Conservation (phyloP, 306 rosid species). For the Chamaecrista fasciculata region DNA sequence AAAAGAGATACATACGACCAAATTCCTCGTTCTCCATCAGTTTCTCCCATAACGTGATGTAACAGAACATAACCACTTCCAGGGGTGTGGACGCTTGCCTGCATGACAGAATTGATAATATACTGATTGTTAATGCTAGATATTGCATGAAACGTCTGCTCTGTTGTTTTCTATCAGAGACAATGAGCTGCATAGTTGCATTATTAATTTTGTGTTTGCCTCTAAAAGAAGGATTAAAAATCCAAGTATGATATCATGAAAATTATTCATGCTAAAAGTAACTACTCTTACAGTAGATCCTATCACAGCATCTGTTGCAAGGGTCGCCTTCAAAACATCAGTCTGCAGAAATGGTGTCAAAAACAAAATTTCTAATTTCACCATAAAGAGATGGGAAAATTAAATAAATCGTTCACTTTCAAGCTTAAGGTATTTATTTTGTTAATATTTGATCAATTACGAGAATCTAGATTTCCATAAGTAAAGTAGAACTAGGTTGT, state of each 20-base stretch:
- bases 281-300: constrained; percentile 69
- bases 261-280: constrained; percentile 13
- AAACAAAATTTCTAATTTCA: constrained; percentile 20
- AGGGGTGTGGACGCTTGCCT: constrained; percentile 82
- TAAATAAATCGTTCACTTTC: neutral
- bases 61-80: constrained; percentile 98
- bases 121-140: neutral
- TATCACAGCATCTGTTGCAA: constrained; percentile 89
- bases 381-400: constrained; percentile 7
- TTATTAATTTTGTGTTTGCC: neutral
- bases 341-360: constrained; percentile 46
- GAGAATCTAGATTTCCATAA: constrained; percentile 7
- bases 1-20: constrained; percentile 85
- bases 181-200: constrained; percentile 22
- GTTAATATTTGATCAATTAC: neutral
- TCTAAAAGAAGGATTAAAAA: constrained; percentile 19
- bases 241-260: neutral
- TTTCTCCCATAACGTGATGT: constrained; percentile 98
- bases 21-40: constrained; percentile 83
- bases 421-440: neutral
- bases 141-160: neutral
- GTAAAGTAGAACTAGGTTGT: neutral
- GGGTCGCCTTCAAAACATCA: constrained; percentile 91
- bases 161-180: constrained; percentile 9
- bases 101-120: constrained; percentile 26